Evolutionary conservation across 129 eudicot genomes (phyloP), one percentile per base, ranked within the genome.

Genomic region (Artemisia tridentata): DNA sequence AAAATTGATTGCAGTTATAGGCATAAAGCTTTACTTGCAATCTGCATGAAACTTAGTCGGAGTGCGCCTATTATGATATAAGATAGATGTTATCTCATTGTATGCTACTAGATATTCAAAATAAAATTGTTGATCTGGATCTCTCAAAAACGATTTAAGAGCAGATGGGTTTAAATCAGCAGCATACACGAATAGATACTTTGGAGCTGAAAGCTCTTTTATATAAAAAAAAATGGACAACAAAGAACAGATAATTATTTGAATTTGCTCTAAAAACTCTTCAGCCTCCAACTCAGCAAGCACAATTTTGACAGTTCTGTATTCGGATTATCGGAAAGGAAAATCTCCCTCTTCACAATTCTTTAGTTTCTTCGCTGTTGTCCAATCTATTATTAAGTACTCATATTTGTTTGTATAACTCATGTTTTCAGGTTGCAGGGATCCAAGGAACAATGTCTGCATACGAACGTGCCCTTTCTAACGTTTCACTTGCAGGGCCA

Each of bases 401-500:
- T 34, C n/a, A 21, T 16, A 47, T 70, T 70, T 17, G 15, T 25
- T 63, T 53, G 52, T 71, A 17, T 63, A 64, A 61, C 25, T 25
- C 13, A 65, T 54, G 11, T 55, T 64, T 64, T 52, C 83, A 92
- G 98, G 98, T 92, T 69, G 86, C 83, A 49, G 98, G 98, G 63
- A 83, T 92, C 79, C 85, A 81, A 18, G 98, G 98, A 68, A 92
- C 89, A 23, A 77, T 89, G 95, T 84, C 75, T 53, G 91, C 96
- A 65, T 92, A 92, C 53, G 58, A 80, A 55, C 78, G 83, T 75
- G 98, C 98, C 61, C 96, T 92, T 46, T 76, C 78, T 72, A 92
- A 92, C 65, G 96, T 92, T 66, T 89, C 95, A 18, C 88, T 92
- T 63, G 98, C 98, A 21, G 98, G 98, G 62, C 98, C 98, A 54